Evolutionary conservation across 495 filamentous ascomycete genomes (phyloP), one percentile per base, ranked within the genome.

Genomic region (Xanthoparmelia taractica): DNA sequence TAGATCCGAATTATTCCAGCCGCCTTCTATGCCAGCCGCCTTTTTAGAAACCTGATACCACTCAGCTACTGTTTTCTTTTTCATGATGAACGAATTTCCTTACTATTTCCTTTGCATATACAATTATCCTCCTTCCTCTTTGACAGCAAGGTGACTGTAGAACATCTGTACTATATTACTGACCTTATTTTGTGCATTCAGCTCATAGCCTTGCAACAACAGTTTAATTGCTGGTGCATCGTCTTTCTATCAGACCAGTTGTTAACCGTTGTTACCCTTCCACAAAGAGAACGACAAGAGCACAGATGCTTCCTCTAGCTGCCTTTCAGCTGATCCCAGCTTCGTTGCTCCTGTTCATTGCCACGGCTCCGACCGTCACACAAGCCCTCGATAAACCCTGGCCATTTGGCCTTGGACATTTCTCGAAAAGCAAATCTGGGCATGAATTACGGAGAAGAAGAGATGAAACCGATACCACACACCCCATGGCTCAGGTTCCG

Each of bases 401-500:
- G 65, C 58, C 50, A 0, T 62, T 61, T 13, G 54, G 27, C 15
- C 40, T 33, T 12, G 18, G 54, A 55, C 15, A 34, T 50, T 33
- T 58, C 25, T 17, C 27, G 23, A 45, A 6, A 18, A 52, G n/a
- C 34, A 23, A 20, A 1, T 40, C 48, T 43, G 40, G 41, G 40
- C 31, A 36, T 36, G 54, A 38, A 27, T 31, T 8, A 13, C 17
- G 52, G 34, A 27, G 4, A 11, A 25, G 34, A 50, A 56, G 45
- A 36, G 43, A 45, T 59, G 36, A 38, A 34, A 18, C 2, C 25
- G 4, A 29, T n/a, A 23, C 45, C 15, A 20, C 57, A 76, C 54
- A 67, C 69, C 57, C 37, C 77, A 40, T 57, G 59, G 17, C 64
- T 48, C 73, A 74, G 58, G 69, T 63, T 25, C 77, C 78, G 2